Base-by-base conservation (phyloP, 2,329 filamentous ascomycete genomes). In the Aureobasidium melanogenum region DNA sequence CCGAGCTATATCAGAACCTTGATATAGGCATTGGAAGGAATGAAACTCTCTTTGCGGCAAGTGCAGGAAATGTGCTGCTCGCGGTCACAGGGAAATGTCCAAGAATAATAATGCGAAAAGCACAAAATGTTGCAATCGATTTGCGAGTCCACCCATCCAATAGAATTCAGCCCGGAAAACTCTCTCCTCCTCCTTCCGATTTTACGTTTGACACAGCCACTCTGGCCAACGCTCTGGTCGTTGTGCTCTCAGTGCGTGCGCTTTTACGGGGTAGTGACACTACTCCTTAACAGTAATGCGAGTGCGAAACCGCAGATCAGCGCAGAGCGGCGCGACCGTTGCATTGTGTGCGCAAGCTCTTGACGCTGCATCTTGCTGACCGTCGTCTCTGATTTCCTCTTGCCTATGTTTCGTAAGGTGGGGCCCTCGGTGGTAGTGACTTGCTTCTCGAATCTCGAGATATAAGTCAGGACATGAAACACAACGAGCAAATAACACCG, bases 231-330 rank as follows among this genome's bases (percentile, higher is more conserved):
- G 52, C 26, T n/a, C 2, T 22, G 24, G 12, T 19, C 32, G 48
- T 26, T 38, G 48, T 8, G n/a, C 32, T 26, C 14, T 4, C 43
- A 46, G 8, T 44, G 52, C 52, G 28, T 34, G 38, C 38, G 6
- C 15, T 14, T 14, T 15, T 55, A 52, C 24, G 51, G 51, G 51
- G 51, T 55, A 34, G 28, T 43, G 28, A 56, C 38, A 24, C 24
- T 47, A 30, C 24, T 15, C 24, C 24, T 24, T 12, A 10, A 30
- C 17, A 24, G 19, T 28, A 28, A 41, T 10, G 24, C 39, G 52
- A 56, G 52, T 34, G 38, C 52, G 52, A 56, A 56, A 43, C 26
- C 28, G 52, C 28, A 56, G 39, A 56, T 56, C 52, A 44, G n/a
- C 24, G 52, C 28, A 15, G 15, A 3, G 44, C 22, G 44, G 44